phyloP scores from a whole-genome alignment of 768 basidiomycete species.

The Rhodosporidiobolus sp. region DNA sequence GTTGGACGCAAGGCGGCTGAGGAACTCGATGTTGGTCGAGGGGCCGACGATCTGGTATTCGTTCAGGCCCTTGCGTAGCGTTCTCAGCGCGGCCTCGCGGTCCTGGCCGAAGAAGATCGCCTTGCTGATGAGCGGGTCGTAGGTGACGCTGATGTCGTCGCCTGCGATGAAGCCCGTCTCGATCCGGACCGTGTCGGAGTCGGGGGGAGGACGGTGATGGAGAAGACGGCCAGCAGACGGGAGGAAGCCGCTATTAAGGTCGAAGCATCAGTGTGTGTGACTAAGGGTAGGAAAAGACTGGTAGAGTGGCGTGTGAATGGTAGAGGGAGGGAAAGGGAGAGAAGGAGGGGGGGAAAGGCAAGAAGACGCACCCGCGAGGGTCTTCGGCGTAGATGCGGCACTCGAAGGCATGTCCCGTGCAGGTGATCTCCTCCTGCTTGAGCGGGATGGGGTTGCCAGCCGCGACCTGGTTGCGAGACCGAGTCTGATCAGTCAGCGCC shows the following conservation, averaged over 20 bases:
- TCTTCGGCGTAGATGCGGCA: conserved; percentile 94
- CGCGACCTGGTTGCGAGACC: conserved; percentile 60
- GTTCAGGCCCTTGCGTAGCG: conserved; percentile 73
- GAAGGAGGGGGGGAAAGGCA: neutral
- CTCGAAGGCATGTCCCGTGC: conserved; percentile 89
- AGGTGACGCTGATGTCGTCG: conserved; percentile 52
- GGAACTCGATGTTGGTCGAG: conserved; percentile 85
- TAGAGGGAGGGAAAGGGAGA: neutral
- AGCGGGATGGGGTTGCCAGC: conserved; percentile 82
- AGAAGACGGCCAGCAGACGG: conserved; percentile 82
- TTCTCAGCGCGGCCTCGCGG: conserved; percentile 74
- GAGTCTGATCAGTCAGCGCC: too few relatives aligned
- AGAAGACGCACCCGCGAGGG: conserved; percentile 63
- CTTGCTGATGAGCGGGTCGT: conserved; percentile 89
- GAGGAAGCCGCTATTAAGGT: conserved; percentile 72
- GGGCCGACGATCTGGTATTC: conserved; percentile 89
- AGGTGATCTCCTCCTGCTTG: conserved; percentile 70
- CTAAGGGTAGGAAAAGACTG: too few relatives aligned
- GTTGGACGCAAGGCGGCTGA: conserved; percentile 73
- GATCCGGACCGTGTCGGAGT: conserved; percentile 69
- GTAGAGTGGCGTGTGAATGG: too few relatives aligned
- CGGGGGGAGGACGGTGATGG: conserved; percentile 73
- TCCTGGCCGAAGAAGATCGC: conserved; percentile 83
- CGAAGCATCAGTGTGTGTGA: too few relatives aligned
- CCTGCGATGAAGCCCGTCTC: conserved; percentile 79